phyloP scores from a whole-genome alignment of 1,284 basidiomycete species.

The Ustilago lituana region DNA sequence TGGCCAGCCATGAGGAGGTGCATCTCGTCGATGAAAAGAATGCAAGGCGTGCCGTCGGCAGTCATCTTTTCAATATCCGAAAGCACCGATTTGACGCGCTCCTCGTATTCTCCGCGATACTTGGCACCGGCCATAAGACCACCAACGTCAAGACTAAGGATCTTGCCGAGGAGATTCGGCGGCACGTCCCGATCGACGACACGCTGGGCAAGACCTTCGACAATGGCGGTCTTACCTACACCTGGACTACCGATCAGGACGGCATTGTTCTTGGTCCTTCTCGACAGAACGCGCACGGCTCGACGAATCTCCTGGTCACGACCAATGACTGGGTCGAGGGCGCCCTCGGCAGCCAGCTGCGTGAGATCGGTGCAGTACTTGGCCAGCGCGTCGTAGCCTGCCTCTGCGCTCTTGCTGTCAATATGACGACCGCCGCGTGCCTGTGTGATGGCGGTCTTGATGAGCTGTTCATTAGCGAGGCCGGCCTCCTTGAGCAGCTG shows the following conservation, averaged over 20 bases:
- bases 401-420: constrained; percentile 77
- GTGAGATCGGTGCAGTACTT: constrained; percentile 70
- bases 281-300: constrained; percentile 65
- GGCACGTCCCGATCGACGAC: constrained; percentile 95
- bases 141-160: constrained; percentile 88
- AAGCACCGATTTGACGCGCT: constrained; percentile 91
- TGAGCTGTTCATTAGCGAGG: constrained; percentile 75
- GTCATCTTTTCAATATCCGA: constrained; percentile 89
- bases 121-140: constrained; percentile 95
- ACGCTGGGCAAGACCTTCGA: constrained; percentile 93
- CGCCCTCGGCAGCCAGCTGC: constrained; percentile 71
- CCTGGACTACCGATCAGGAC: constrained; percentile 78
- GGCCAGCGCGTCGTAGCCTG: constrained; percentile 65
- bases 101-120: constrained; percentile 97
- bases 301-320: constrained; percentile 65
- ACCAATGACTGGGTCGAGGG: constrained; percentile 73
- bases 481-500: constrained; percentile 78
- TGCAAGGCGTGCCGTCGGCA: constrained; percentile 83
- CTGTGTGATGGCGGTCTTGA: constrained; percentile 83
- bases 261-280: constrained; percentile 86
- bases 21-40: constrained; percentile 92
- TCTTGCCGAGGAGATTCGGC: constrained; percentile 81
- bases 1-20: constrained; percentile 65
- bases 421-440: constrained; percentile 82
- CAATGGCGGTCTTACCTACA: constrained; percentile 75